Evolutionary conservation across 2,329 filamentous ascomycete species (phyloP).

Genomic region (Teratosphaeria pseudoeucalypti): DNA sequence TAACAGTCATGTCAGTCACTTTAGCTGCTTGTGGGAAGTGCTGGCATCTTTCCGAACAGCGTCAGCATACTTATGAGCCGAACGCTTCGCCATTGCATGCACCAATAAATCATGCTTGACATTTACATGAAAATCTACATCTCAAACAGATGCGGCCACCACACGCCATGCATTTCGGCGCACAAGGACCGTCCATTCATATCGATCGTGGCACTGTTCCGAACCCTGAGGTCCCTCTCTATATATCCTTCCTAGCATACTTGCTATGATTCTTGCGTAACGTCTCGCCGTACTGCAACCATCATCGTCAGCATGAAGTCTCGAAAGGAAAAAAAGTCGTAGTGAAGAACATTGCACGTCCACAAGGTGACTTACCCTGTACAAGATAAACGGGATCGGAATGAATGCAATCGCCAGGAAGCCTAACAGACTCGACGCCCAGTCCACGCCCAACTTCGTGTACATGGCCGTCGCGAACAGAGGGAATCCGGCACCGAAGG

Average conservation of each 20-base stretch:
- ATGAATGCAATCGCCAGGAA: constrained; percentile 35
- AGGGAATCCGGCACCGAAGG: constrained; percentile 33
- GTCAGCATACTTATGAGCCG: no score
- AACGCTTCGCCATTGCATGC: no score
- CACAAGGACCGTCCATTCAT: not conserved
- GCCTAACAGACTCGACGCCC: constrained; percentile 32
- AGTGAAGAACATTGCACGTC: not conserved
- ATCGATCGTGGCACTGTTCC: not conserved
- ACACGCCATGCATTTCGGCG: not conserved
- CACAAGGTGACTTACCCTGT: constrained; percentile 20
- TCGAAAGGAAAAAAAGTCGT: no score
- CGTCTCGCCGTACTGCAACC: constrained; percentile 26
- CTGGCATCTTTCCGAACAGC: no score
- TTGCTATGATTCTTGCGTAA: constrained; percentile 31
- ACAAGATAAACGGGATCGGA: constrained; percentile 36
- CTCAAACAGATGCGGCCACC: not conserved
- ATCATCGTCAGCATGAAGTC: not conserved
- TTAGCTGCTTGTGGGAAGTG: no score
- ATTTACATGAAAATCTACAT: not conserved
- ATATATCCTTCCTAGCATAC: constrained; percentile 30
- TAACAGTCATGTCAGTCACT: no score
- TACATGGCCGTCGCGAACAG: constrained; percentile 30
- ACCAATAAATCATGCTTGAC: not conserved
- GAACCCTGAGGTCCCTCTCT: not conserved
- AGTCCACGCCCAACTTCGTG: constrained; percentile 29